These are phyloP conservation scores for Lentinula guzmanii DNA, from an alignment of 768 basidiomycete species.

Conservation along the genomic window DNA sequence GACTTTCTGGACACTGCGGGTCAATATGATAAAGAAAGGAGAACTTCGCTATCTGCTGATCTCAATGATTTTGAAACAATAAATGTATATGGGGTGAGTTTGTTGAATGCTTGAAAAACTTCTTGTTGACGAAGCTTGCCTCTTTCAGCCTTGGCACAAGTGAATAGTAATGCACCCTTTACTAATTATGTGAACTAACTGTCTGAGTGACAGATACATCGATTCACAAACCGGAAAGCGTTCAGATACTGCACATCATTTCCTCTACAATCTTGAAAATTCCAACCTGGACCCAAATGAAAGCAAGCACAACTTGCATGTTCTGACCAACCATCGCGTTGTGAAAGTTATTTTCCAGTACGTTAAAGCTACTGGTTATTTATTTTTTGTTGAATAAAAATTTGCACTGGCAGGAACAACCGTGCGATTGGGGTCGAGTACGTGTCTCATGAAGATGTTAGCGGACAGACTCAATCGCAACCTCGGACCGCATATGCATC, in stretches of 20 bases:
- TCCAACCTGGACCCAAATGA: constrained; percentile 14
- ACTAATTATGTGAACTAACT: background rate
- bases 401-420: constrained; percentile 4
- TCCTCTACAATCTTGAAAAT: constrained; percentile 21
- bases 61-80: constrained; percentile 23
- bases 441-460: constrained; percentile 12
- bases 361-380: background rate
- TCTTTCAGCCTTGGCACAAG: background rate
- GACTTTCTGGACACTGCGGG: constrained; percentile 31
- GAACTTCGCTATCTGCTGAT: constrained; percentile 19
- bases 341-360: constrained; percentile 24
- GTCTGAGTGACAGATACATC: constrained; percentile 30
- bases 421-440: constrained; percentile 25
- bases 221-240: constrained; percentile 28
- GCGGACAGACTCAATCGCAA: background rate
- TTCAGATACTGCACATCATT: constrained; percentile 30
- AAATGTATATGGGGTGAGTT: constrained; percentile 26
- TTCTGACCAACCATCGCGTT: constrained; percentile 17
- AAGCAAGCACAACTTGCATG: background rate
- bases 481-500: constrained; percentile 17
- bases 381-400: background rate
- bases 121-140: background rate
- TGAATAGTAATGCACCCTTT: background rate
- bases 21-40: constrained; percentile 29
- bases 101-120: background rate